These are phyloP conservation scores for Fusarium fujikuroi DNA, from an alignment of 2,329 filamentous ascomycete species.

Conservation along the genomic window DNA sequence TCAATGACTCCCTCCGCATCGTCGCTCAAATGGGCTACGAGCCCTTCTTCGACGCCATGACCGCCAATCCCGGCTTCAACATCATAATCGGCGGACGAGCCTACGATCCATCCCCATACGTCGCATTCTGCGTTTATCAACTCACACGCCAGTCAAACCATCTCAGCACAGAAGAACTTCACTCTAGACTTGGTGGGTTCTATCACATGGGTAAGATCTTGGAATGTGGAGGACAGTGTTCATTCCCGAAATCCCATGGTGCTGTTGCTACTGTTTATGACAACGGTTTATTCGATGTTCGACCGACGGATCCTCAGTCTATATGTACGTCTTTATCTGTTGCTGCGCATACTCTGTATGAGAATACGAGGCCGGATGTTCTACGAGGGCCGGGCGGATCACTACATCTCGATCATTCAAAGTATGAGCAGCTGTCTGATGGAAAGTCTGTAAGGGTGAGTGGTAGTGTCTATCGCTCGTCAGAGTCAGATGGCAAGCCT, in stretches of 20 bases:
- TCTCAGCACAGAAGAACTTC: neutral
- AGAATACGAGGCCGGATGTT: constrained; percentile 63
- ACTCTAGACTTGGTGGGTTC: constrained; percentile 48
- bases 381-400: constrained; percentile 61
- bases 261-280: constrained; percentile 54
- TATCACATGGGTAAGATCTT: constrained; percentile 66
- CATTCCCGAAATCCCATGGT: constrained; percentile 57
- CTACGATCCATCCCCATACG: constrained; percentile 55
- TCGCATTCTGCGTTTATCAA: constrained; percentile 46
- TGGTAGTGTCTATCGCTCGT: constrained; percentile 19
- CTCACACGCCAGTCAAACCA: constrained; percentile 8
- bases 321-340: constrained; percentile 61
- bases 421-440: constrained; percentile 31
- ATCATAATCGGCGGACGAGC: constrained; percentile 60
- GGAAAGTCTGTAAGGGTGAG: constrained; percentile 27
- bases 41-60: constrained; percentile 56
- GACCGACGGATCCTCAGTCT: constrained; percentile 51
- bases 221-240: constrained; percentile 62
- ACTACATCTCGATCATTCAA: constrained; percentile 53
- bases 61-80: constrained; percentile 54
- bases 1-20: constrained; percentile 51
- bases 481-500: neutral
- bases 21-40: constrained; percentile 60
- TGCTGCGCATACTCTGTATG: constrained; percentile 65
- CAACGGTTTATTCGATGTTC: constrained; percentile 59